Evolutionary conservation across 176 grass and related monocot genomes (phyloP).

Genomic region (Zizania latifolia): DNA sequence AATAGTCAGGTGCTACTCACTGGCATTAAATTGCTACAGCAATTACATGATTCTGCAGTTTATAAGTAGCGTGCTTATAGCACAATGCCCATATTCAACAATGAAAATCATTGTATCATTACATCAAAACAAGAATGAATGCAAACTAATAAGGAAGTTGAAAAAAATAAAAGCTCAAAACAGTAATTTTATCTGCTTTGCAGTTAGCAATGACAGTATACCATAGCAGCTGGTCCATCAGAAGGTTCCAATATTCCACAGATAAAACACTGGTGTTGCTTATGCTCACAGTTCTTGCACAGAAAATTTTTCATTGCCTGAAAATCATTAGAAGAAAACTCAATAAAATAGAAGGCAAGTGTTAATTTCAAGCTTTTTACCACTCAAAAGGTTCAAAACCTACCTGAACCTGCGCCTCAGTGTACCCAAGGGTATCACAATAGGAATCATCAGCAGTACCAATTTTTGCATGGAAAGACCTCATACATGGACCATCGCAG

Average conservation of each 20-base stretch:
- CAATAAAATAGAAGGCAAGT: conserved; percentile 20
- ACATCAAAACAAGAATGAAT: conserved; percentile 3
- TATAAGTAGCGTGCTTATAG: background rate
- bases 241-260: conserved; percentile 77
- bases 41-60: background rate
- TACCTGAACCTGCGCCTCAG: conserved; percentile 60
- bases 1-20: background rate
- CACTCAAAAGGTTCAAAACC: background rate
- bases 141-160: background rate
- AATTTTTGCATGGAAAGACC: conserved; percentile 87
- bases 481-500: conserved; percentile 90
- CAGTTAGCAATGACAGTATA: conserved; percentile 29
- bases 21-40: background rate
- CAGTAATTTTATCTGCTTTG: background rate
- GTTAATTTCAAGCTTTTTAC: conserved; percentile 24
- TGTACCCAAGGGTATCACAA: conserved; percentile 66
- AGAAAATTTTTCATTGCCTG: conserved; percentile 77
- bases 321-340: conserved; percentile 3
- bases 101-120: background rate
- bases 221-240: conserved; percentile 63
- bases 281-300: conserved; percentile 77
- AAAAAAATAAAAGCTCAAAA: background rate
- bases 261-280: conserved; percentile 88
- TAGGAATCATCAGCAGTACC: conserved; percentile 57
- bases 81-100: background rate